Conservation (phyloP, 345 rosid species). For the Arabis alpina region DNA sequence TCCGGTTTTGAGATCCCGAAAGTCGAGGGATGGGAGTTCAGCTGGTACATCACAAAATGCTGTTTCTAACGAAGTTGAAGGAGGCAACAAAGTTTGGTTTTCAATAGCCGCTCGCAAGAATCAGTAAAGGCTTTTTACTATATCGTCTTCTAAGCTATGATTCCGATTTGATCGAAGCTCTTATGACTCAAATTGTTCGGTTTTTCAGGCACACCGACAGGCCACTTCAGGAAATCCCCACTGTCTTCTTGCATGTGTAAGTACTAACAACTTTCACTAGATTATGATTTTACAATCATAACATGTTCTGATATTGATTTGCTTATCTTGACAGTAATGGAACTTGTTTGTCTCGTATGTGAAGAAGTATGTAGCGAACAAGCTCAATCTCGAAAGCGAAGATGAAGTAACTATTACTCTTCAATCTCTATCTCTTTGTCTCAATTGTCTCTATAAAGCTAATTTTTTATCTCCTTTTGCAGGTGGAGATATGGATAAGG, state of each 20-base stretch:
- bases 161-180: slow-evolving; percentile 3
- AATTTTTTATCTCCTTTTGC: not conserved
- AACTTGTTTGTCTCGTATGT: slow-evolving; percentile 17
- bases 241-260: slow-evolving; percentile 2
- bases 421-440: not conserved
- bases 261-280: not conserved
- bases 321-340: slow-evolving; percentile 25
- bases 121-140: slow-evolving; percentile 12
- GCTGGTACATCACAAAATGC: slow-evolving; percentile 8
- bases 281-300: not conserved
- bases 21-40: not conserved
- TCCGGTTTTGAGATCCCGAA: slow-evolving; percentile 9
- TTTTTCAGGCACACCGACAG: slow-evolving; percentile 13
- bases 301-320: not conserved
- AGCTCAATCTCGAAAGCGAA: slow-evolving; percentile 27
- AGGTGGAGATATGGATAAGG: slow-evolving; percentile 58
- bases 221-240: not conserved
- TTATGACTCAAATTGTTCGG: not conserved
- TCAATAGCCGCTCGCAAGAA: slow-evolving; percentile 2
- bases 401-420: slow-evolving; percentile 4
- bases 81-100: slow-evolving; percentile 17
- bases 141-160: slow-evolving; percentile 1
- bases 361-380: slow-evolving; percentile 18
- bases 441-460: slow-evolving; percentile 7
- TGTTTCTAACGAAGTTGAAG: not conserved